Evolutionary conservation across 352 stramenopile genomes (phyloP).

Genomic region (Phytophthora constricta): DNA sequence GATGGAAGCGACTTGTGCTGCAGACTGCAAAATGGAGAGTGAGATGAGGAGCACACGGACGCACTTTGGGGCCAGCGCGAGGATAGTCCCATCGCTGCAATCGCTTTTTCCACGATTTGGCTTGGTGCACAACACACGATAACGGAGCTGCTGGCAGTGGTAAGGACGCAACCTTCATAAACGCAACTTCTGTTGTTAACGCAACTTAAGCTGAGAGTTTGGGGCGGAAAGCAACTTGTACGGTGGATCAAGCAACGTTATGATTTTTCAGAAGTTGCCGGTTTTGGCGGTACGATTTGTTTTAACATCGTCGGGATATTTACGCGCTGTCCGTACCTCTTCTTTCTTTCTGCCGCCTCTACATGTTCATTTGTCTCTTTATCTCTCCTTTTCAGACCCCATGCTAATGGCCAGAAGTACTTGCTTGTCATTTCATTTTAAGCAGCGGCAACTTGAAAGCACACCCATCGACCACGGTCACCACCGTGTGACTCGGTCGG

Average conservation of each 20-base stretch:
- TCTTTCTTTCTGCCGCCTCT: too few species aligned
- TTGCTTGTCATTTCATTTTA: not conserved
- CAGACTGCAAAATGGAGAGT: slow-evolving; percentile 31
- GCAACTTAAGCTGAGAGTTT: too few species aligned
- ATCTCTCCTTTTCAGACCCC: not conserved
- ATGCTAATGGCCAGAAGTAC: not conserved
- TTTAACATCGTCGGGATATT: too few species aligned
- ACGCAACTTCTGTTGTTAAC: too few species aligned
- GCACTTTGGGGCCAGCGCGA: not conserved
- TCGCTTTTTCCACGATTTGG: not conserved
- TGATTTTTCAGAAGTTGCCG: too few species aligned
- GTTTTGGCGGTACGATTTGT: too few species aligned
- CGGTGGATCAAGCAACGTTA: too few species aligned
- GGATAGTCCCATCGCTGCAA: not conserved
- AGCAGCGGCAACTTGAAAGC: too few species aligned
- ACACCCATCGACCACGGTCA: not conserved
- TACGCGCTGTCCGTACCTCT: too few species aligned
- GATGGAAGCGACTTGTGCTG: slow-evolving; percentile 7
- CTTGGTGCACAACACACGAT: not conserved
- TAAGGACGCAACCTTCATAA: not conserved
- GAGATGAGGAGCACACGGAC: slow-evolving; percentile 7
- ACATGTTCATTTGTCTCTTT: not conserved
- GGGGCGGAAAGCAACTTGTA: too few species aligned
- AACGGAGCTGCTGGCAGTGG: too few species aligned
- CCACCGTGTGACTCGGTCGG: slow-evolving; percentile 1